phyloP scores from a whole-genome alignment of 2,329 filamentous ascomycete species.

The Talaromyces sp. region DNA sequence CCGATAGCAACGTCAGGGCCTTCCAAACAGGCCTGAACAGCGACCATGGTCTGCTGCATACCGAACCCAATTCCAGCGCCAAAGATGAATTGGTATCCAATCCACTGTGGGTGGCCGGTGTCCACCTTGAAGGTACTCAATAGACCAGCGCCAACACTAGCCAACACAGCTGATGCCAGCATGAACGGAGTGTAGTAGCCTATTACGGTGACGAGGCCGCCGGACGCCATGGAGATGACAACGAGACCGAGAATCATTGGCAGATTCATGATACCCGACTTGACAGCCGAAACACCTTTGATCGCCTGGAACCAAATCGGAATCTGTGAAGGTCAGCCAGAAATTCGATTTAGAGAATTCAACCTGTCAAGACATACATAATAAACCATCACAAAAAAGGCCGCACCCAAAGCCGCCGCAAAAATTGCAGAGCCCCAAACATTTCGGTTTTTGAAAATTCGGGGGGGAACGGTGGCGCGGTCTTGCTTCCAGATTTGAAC shows the following conservation, averaged over 20 bases:
- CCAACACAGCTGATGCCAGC: conserved; percentile 19
- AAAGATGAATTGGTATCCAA: conserved; percentile 20
- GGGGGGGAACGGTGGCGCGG: conserved; percentile 26
- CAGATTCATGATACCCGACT: conserved; percentile 37
- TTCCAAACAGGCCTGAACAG: conserved; percentile 27
- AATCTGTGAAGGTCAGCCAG: conserved; percentile 12
- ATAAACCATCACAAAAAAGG: conserved; percentile 31
- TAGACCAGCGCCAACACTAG: conserved; percentile 23
- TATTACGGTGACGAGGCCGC: conserved; percentile 20
- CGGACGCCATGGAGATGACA: conserved; percentile 22
- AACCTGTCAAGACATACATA: conserved; percentile 12
- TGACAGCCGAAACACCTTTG: conserved; percentile 23
- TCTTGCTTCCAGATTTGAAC: conserved; percentile 18
- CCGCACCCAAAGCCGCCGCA: conserved; percentile 36
- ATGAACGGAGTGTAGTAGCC: conserved; percentile 25
- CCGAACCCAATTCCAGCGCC: conserved; percentile 22
- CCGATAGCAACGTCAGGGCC: conserved; percentile 28
- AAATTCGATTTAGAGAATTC: not conserved
- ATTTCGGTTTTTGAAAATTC: conserved; percentile 34
- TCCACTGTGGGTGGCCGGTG: conserved; percentile 17
- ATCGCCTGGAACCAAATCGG: conserved; percentile 34
- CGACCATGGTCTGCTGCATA: conserved; percentile 31
- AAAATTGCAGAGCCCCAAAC: conserved; percentile 29
- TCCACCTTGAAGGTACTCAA: conserved; percentile 26
- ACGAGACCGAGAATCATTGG: conserved; percentile 34